Evolutionary conservation across 345 rosid species (phyloP), one percentile per base, ranked within the genome.

Genomic region (Excoecaria cochinchinensis): DNA sequence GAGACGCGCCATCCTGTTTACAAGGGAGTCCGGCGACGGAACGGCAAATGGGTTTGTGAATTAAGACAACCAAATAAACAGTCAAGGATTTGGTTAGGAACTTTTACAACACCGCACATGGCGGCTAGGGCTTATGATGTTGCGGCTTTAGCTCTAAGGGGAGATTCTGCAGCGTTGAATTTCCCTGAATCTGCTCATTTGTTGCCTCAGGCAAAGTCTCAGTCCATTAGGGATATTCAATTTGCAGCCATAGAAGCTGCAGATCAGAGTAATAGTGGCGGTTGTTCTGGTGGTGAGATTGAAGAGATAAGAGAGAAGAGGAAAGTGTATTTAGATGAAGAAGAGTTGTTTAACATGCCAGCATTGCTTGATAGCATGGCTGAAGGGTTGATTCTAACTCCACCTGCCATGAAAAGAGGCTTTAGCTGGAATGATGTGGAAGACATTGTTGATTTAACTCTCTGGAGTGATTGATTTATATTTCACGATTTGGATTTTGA

Each of bases 271-370:
- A 31, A 31, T 31, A 31, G 31, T 31, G 31, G 31, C 31, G 31
- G 31, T 31, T 31, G 31, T 31, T 31, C 31, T 31, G 31, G 31
- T 12, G 19, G 44, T 47, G 46, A n/a, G 78, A 31, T 31, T 24
- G 74, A 55, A 73, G 47, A 48, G 46, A 25, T 69, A 36, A 66
- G 48, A 44, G 42, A 72, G 53, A 60, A 75, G 0, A 9, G 47
- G 46, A 77, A 56, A 19, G 24, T 53, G 77, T 79, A 76, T 52
- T 14, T 78, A 70, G 92, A 89, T 17, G 90, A 89, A 55, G 92
- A 89, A 48, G 90, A 89, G 80, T 38, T 89, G 70, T 89, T 89
- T 75, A 87, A 89, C 74, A 87, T 89, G 90, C 92, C 85, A 2
- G 85, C 76, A 7, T 78, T 89, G 64, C 72, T 89, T 16, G 83